These are phyloP conservation scores for Picea abies DNA, from an alignment of 83 land plant genomes.

Conservation along the genomic window DNA sequence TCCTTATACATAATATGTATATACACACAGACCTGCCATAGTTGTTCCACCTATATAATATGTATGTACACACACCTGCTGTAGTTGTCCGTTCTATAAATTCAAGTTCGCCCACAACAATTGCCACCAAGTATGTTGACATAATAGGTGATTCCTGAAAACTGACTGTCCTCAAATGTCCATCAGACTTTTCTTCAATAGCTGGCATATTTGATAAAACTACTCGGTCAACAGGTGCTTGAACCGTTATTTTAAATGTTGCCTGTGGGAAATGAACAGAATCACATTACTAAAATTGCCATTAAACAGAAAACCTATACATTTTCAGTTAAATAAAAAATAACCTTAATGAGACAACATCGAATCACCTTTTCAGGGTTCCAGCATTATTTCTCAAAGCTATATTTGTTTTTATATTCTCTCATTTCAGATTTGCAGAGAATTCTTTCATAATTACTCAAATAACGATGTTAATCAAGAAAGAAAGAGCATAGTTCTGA, in stretches of 20 bases:
- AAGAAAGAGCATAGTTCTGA: not conserved
- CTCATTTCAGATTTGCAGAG: not conserved
- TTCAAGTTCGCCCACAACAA: slow-evolving; percentile 91
- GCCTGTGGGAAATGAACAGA: slow-evolving; percentile 54
- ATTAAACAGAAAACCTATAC: not conserved
- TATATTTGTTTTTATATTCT: not conserved
- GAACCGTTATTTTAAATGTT: slow-evolving; percentile 83
- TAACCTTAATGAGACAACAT: not conserved
- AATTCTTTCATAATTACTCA: not conserved
- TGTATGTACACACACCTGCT: slow-evolving; percentile 49
- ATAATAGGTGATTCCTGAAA: slow-evolving; percentile 87
- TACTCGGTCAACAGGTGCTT: slow-evolving; percentile 76
- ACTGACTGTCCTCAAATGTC: slow-evolving; percentile 53
- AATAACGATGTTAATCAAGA: not conserved
- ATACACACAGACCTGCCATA: slow-evolving; percentile 49
- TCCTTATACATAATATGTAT: too few relatives aligned
- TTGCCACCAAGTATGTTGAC: slow-evolving; percentile 97
- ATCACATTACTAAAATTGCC: not conserved
- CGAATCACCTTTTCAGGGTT: not conserved
- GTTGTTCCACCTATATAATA: slow-evolving; percentile 24
- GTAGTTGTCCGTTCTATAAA: slow-evolving; percentile 61
- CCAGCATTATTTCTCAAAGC: not conserved
- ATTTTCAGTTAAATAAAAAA: not conserved
- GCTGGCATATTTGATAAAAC: slow-evolving; percentile 97
- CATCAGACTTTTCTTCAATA: slow-evolving; percentile 55